Base-by-base conservation (phyloP, 148 eudicot genomes). In the Agrostemma githago region DNA sequence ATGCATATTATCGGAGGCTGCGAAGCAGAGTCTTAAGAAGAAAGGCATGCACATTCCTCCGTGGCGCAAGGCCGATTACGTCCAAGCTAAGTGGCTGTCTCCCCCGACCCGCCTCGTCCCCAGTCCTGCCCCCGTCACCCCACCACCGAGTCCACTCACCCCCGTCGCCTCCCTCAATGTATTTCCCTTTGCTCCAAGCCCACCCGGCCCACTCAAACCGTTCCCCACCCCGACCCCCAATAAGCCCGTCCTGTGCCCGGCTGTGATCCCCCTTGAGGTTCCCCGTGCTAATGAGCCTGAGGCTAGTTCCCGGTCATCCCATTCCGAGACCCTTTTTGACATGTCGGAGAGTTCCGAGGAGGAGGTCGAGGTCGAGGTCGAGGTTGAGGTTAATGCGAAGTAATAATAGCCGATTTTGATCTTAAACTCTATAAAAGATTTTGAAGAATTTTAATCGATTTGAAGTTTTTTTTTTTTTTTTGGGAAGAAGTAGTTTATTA, bases 1-100 rank as follows among this genome's bases (percentile, higher is more conserved):
- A 19, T 37, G 79, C 57, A 39, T 92, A 3, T 87, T 89, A 7
- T 86, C 93, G 0, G 94, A 95, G 62, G 96, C 99, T 2, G 92
- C 97, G 1, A 92, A 81, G 71, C 93, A 84, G 76, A 92, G 97
- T 85, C 77, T 95, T 74, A 92, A 88, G 90, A 95, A 90, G 85
- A 90, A 88, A 73, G 97, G 99, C 1, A 85, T 95, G 96, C 90
- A 87, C 62, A 82, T 92, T 40, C 99, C 99, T 2, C 99, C 99
- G 7, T 95, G 99, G 99, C 83, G 99, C 12, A 90, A 88, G 68
- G 92, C 92, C 0, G 97, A 86, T 64, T 95, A 92, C 65, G 87
- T 92, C 39, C 83, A 82, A 68, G 84, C 97, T 63, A 95, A 92
- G 71, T 95, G 99, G 99, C 92, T 95, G 60, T 80, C 96, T 5